phyloP scores from a whole-genome alignment of 257 asterid species.

The Orobanche coerulescens region DNA sequence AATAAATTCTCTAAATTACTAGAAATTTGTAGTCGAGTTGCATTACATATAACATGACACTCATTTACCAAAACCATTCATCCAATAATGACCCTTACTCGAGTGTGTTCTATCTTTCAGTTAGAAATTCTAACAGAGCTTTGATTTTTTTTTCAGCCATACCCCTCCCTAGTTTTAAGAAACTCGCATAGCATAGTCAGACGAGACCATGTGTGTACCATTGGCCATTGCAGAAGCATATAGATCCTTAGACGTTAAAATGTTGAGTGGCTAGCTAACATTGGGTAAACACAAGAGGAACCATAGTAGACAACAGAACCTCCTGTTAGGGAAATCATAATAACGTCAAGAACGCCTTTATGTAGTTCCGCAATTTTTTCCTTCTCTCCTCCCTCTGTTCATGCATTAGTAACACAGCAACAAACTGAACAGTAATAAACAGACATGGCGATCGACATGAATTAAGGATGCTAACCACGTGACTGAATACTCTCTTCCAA shows the following conservation, averaged over 20 bases:
- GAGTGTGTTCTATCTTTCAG: background rate
- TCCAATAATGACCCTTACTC: background rate
- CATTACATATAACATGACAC: background rate
- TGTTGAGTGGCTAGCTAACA: background rate
- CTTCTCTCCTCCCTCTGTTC: background rate
- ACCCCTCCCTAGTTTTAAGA: conserved; percentile 1
- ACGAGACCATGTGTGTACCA: background rate
- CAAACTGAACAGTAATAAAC: background rate
- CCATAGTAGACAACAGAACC: background rate
- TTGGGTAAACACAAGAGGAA: too few species aligned
- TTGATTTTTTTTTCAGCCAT: too few species aligned
- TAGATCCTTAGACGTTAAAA: background rate
- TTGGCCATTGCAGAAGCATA: background rate
- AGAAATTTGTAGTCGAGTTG: too few species aligned
- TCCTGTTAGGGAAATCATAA: background rate
- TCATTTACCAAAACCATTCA: background rate
- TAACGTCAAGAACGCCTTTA: background rate
- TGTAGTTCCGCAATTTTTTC: background rate
- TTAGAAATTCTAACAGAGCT: too few species aligned
- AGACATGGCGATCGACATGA: background rate
- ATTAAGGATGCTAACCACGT: background rate
- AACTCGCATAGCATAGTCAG: background rate
- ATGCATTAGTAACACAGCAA: background rate
- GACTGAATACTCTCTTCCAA: background rate
- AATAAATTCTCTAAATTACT: too few species aligned